phyloP scores from a whole-genome alignment of 2,329 filamentous ascomycete species.

The Plenodomus tracheiphilus region DNA sequence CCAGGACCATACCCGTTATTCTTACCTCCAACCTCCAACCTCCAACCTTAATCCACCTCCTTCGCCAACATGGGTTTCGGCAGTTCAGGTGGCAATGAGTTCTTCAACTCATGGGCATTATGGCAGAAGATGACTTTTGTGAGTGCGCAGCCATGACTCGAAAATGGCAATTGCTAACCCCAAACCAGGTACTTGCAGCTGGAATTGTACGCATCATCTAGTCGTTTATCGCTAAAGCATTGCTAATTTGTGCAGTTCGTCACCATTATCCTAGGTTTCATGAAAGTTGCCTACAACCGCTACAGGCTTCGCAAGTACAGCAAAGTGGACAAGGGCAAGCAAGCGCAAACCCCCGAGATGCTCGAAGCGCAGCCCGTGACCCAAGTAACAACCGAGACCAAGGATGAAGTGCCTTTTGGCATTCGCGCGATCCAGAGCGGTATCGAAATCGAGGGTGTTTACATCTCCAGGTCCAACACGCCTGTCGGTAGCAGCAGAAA shows the following conservation, averaged over 20 bases:
- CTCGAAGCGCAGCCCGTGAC: slow-evolving; percentile 67
- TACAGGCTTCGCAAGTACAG: slow-evolving; percentile 49
- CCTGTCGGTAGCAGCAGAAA: slow-evolving; percentile 43
- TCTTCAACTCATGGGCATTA: slow-evolving; percentile 66
- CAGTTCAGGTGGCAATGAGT: slow-evolving; percentile 37
- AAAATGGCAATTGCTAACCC: slow-evolving; percentile 25
- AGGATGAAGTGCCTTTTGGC: slow-evolving; percentile 78
- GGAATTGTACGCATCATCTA: slow-evolving; percentile 59
- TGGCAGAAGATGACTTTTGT: slow-evolving; percentile 94
- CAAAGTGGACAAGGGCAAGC: slow-evolving; percentile 43
- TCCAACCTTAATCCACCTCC: slow-evolving; percentile 12
- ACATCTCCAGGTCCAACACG: slow-evolving; percentile 53
- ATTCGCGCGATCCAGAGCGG: slow-evolving; percentile 83
- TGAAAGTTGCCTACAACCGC: slow-evolving; percentile 61
- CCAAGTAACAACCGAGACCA: slow-evolving; percentile 54
- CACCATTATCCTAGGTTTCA: slow-evolving; percentile 69
- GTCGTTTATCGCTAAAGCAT: not conserved
- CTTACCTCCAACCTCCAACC: slow-evolving; percentile 19
- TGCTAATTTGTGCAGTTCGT: slow-evolving; percentile 52
- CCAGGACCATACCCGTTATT: slow-evolving; percentile 16
- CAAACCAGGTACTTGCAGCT: slow-evolving; percentile 67
- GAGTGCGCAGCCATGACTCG: slow-evolving; percentile 46
- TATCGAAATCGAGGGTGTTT: slow-evolving; percentile 80
- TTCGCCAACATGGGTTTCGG: slow-evolving; percentile 25
- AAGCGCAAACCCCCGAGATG: slow-evolving; percentile 57